Percentiles rank a stretch among this genome's conserved stretches.
phyloP scores from a whole-genome alignment of 2,329 filamentous ascomycete species.

The Sarocladiaceae sp. region DNA sequence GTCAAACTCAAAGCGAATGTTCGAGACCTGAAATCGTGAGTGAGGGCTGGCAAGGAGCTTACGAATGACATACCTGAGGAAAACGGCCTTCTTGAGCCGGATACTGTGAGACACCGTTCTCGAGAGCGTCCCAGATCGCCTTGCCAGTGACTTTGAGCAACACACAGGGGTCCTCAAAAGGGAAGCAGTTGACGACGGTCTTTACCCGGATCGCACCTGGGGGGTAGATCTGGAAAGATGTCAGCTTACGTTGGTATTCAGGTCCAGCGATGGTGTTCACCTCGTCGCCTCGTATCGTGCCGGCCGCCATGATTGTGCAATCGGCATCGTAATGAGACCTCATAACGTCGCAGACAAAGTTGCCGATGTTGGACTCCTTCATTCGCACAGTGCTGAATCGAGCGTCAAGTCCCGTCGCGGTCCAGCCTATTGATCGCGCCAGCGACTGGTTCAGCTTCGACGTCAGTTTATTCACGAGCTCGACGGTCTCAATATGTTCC shows the following conservation, averaged over 20 bases:
- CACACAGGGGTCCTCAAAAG: constrained; percentile 85
- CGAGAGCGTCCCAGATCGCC: constrained; percentile 70
- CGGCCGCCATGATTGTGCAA: constrained; percentile 76
- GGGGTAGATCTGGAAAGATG: constrained; percentile 64
- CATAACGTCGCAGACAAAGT: constrained; percentile 92
- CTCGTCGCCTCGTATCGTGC: constrained; percentile 68
- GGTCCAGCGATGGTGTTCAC: neutral
- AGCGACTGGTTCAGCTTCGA: constrained; percentile 68
- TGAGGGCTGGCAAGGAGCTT: no score
- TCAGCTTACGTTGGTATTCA: no score
- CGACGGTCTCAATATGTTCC: constrained; percentile 53
- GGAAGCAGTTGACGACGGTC: constrained; percentile 84
- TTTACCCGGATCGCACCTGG: constrained; percentile 71
- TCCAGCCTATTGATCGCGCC: constrained; percentile 78
- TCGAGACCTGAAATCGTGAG: no score
- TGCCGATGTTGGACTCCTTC: constrained; percentile 76
- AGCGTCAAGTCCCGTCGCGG: constrained; percentile 73
- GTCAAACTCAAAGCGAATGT: constrained; percentile 71
- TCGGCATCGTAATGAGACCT: constrained; percentile 74
- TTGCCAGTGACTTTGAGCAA: constrained; percentile 66
- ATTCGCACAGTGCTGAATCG: constrained; percentile 77
- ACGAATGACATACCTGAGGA: no score
- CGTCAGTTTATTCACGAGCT: constrained; percentile 63
- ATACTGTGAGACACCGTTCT: constrained; percentile 75
- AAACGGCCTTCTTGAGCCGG: constrained; percentile 81